These are phyloP conservation scores for Aspergillus ochraceus DNA, from an alignment of 2,329 filamentous ascomycete genomes.

Conservation along the genomic window DNA sequence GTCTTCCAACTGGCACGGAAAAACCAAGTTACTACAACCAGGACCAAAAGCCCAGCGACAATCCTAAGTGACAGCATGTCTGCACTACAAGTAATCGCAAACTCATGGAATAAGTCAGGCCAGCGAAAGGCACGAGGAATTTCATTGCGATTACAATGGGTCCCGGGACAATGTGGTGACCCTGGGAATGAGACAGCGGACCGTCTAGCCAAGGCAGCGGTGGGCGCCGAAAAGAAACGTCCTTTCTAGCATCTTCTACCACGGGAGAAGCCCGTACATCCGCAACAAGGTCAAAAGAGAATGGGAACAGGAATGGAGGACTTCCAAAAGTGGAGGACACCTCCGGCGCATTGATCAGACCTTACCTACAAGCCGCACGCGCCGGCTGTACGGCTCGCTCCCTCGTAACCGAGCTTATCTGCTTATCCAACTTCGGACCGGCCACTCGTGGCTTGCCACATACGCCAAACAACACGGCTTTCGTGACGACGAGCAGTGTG, in stretches of 20 bases:
- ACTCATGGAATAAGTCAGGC: constrained; percentile 16
- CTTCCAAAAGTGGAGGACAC: constrained; percentile 8
- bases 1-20: constrained; percentile 11
- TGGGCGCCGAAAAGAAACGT: constrained; percentile 2
- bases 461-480: constrained; percentile 14
- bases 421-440: constrained; percentile 21
- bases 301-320: constrained; percentile 16
- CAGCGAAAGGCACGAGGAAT: constrained; percentile 14
- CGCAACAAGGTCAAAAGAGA: constrained; percentile 6
- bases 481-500: constrained; percentile 12
- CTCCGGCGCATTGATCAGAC: constrained; percentile 9
- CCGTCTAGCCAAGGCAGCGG: constrained; percentile 3
- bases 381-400: constrained; percentile 13
- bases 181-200: constrained; percentile 7
- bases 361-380: constrained; percentile 9
- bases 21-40: not conserved
- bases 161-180: constrained; percentile 9
- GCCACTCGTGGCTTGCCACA: constrained; percentile 22
- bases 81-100: constrained; percentile 19
- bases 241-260: constrained; percentile 13
- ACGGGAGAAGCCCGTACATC: constrained; percentile 10
- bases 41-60: constrained; percentile 9
- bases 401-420: constrained; percentile 18
- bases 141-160: constrained; percentile 13
- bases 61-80: constrained; percentile 22